Conservation (phyloP, 2,329 filamentous ascomycete genomes). For the Botryosphaeria dothidea region DNA sequence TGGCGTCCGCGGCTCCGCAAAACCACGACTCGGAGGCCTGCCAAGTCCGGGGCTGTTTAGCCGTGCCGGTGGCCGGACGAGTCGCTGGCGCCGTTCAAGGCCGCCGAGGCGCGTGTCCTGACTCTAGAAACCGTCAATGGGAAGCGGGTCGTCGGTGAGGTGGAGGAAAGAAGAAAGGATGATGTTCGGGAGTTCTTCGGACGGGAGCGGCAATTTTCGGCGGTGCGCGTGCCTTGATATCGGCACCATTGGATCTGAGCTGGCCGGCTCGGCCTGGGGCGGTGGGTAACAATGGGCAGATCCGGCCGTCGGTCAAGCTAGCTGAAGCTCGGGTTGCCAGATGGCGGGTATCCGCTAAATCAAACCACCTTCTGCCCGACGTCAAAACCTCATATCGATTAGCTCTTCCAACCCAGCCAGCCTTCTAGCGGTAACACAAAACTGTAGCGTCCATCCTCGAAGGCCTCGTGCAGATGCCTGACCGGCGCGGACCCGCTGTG, state of each 20-base stretch:
- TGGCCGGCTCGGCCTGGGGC: neutral
- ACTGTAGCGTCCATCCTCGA: no score
- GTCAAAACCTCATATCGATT: no score
- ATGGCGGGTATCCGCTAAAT: neutral
- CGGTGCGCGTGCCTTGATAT: neutral
- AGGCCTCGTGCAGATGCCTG: neutral
- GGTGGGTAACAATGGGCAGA: neutral
- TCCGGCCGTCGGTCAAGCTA: neutral
- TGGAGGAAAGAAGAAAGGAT: neutral
- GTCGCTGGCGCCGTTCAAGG: neutral
- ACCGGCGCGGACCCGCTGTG: neutral
- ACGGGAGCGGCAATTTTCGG: neutral
- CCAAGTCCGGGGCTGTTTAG: neutral
- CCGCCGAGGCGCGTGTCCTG: no score
- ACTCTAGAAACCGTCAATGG: neutral
- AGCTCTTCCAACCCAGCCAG: no score
- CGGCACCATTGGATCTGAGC: neutral
- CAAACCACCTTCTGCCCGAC: no score
- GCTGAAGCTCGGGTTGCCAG: neutral
- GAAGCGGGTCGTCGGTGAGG: neutral
- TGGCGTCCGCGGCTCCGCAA: neutral
- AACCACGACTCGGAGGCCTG: neutral
- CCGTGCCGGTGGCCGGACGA: neutral
- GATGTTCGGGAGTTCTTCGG: neutral
- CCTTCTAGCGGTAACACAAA: no score